Conservation (phyloP, 2,329 filamentous ascomycete genomes). For the Stachybotrys chartarum region DNA sequence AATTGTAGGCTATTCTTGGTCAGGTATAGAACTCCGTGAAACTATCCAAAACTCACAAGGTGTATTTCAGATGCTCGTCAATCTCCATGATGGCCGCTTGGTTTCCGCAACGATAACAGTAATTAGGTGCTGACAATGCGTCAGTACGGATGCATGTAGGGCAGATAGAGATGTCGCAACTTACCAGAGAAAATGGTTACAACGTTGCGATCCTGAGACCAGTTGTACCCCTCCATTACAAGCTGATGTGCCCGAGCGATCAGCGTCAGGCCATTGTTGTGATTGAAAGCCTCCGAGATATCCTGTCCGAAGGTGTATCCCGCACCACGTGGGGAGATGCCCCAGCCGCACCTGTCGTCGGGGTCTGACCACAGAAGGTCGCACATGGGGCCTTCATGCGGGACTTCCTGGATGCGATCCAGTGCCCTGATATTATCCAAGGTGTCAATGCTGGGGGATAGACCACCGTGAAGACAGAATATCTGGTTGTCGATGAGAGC, state of each 20-base stretch:
- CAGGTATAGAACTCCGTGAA: slow-evolving; percentile 9
- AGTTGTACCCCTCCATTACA: slow-evolving; percentile 99
- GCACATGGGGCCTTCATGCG: slow-evolving; percentile 97
- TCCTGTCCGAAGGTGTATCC: slow-evolving; percentile 96
- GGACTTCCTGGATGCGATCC: slow-evolving; percentile 96
- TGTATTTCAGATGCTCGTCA: slow-evolving; percentile 98
- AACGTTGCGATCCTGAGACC: slow-evolving; percentile 96
- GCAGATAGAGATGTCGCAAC: slow-evolving; percentile 2
- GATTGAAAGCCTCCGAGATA: slow-evolving; percentile 97
- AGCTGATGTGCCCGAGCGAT: slow-evolving; percentile 96
- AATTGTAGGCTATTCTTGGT: slow-evolving; percentile 76
- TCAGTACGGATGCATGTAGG: slow-evolving; percentile 1
- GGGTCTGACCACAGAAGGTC: slow-evolving; percentile 97
- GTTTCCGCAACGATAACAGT: slow-evolving; percentile 98
- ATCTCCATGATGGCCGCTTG: slow-evolving; percentile 99
- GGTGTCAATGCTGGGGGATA: slow-evolving; percentile 93
- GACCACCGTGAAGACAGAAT: slow-evolving; percentile 94
- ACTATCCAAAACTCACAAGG: slow-evolving; percentile 66
- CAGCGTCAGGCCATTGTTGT: slow-evolving; percentile 94
- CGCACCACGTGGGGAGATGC: slow-evolving; percentile 88
- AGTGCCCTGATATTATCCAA: slow-evolving; percentile 92
- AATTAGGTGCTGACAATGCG: slow-evolving; percentile 61
- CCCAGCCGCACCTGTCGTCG: slow-evolving; percentile 93
- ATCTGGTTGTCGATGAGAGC: slow-evolving; percentile 99
- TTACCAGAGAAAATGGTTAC: slow-evolving; percentile 96